Conservation (phyloP, 371 early-diverging fungal species). For the Capillidium heterosporum region DNA sequence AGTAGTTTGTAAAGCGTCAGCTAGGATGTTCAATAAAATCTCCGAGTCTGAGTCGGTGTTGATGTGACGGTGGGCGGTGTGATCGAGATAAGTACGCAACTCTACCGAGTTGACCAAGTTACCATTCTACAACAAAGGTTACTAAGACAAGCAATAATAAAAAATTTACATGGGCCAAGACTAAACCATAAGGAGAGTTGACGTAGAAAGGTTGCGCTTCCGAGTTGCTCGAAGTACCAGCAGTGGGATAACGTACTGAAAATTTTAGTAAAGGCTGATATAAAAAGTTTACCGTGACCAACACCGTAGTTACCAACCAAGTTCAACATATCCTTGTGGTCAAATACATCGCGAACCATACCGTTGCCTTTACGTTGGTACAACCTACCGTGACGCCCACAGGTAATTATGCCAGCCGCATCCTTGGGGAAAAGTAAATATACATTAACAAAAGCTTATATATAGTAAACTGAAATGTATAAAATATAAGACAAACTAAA, state of each 20-base stretch:
- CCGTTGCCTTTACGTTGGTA: constrained; percentile 96
- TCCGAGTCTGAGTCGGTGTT: constrained; percentile 98
- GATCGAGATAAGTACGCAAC: constrained; percentile 67
- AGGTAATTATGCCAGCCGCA: constrained; percentile 96
- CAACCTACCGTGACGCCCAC: constrained; percentile 81
- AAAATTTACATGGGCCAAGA: constrained; percentile 74
- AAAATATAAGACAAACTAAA: not conserved
- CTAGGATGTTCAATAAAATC: constrained; percentile 87
- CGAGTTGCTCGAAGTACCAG: constrained; percentile 78
- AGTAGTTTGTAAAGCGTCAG: constrained; percentile 75
- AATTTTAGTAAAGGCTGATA: not conserved
- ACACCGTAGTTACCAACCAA: constrained; percentile 80
- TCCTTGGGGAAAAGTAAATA: constrained; percentile 36
- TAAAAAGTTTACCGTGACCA: constrained; percentile 65
- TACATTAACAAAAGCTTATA: not conserved
- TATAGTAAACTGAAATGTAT: not conserved
- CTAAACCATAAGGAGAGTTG: constrained; percentile 93
- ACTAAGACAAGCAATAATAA: not conserved
- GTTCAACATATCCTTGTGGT: constrained; percentile 45
- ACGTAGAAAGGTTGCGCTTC: constrained; percentile 98
- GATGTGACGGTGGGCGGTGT: constrained; percentile 91
- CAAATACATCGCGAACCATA: constrained; percentile 92
- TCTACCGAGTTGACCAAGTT: constrained; percentile 87
- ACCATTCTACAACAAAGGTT: constrained; percentile 50
- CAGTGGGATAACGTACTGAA: constrained; percentile 91